Evolutionary conservation across 805 yeast genomes (phyloP), one percentile per base, ranked within the genome.

Genomic region (Sugiyamaella marilandica): DNA sequence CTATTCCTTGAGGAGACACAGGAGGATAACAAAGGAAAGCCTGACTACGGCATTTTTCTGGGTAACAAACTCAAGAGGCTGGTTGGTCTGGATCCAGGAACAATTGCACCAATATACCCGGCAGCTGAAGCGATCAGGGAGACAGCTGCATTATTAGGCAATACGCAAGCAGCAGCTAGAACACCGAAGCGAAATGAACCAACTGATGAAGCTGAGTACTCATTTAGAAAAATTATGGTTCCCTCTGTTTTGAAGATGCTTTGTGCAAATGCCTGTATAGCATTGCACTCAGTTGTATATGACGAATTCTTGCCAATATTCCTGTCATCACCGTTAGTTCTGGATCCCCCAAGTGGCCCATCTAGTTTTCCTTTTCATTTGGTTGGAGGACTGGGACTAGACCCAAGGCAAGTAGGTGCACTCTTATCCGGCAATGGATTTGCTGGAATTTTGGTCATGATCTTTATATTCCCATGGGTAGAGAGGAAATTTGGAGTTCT

Each of bases 1-100:
- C 67, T 80, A 43, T 79, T 79, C 56, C 63, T 80, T 41, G 82
- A 79, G 56, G 84, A 80, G 61, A 78, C 83, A 2, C 80, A 77
- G 57, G 74, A 70, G 13, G 59, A 62, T 18, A 62, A 67, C 41
- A 71, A 68, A 52, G 55, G 65, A 43, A 65, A 71, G 47, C 68
- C 67, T 49, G 83, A 80, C 60, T 54, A 61, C 36, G 80, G 81
- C 2, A 58, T 78, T 2, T 76, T 71, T 24, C 21, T 72, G 10
- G 82, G 82, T 26, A 81, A 78, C 55, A 51, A 52, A 13, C 26
- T 51, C 16, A 29, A 21, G 41, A 31, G 5, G 14, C 8, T 31
- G 9, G 31, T 33, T 29, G 37, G 26, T 10, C 4, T 32, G 10
- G 10, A 49, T 19, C 2, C 19, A 5, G 29, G 7, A 24, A 3